Evolutionary conservation across 2,329 filamentous ascomycete genomes (phyloP).

Genomic region (Cladophialophora carrionii): DNA sequence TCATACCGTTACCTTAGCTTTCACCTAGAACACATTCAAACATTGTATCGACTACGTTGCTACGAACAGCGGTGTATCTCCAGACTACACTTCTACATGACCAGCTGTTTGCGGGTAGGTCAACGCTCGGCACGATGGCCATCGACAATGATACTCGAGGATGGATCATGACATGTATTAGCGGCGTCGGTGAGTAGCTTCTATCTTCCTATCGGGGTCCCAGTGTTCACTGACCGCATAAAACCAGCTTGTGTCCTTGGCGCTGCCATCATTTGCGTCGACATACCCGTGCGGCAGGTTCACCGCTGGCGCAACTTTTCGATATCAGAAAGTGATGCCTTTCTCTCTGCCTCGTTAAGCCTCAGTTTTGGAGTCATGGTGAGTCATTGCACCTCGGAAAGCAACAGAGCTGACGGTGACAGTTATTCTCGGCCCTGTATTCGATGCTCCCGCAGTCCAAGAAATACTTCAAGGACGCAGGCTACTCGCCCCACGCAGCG

Average conservation of each 20-base stretch:
- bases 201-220: background rate
- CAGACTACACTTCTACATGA: slow-evolving; percentile 3
- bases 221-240: slow-evolving; percentile 24
- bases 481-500: slow-evolving; percentile 67
- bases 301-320: slow-evolving; percentile 76
- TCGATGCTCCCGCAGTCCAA: slow-evolving; percentile 90
- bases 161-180: slow-evolving; percentile 85
- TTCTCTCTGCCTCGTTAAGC: slow-evolving; percentile 84
- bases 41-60: background rate
- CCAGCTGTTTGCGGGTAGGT: background rate
- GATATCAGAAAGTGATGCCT: slow-evolving; percentile 86
- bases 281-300: slow-evolving; percentile 72
- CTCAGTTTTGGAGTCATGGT: slow-evolving; percentile 97
- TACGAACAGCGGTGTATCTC: background rate
- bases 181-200: slow-evolving; percentile 68
- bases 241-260: slow-evolving; percentile 64
- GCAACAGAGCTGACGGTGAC: slow-evolving; percentile 23
- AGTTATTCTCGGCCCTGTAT: slow-evolving; percentile 91
- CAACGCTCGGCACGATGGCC: slow-evolving; percentile 45
- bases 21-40: background rate
- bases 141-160: slow-evolving; percentile 82
- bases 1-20: background rate
- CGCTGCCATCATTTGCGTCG: slow-evolving; percentile 83
- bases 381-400: background rate
- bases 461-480: slow-evolving; percentile 71